Base-by-base conservation (phyloP, 1,284 basidiomycete species). In the Cystobasidium slooffiae region DNA sequence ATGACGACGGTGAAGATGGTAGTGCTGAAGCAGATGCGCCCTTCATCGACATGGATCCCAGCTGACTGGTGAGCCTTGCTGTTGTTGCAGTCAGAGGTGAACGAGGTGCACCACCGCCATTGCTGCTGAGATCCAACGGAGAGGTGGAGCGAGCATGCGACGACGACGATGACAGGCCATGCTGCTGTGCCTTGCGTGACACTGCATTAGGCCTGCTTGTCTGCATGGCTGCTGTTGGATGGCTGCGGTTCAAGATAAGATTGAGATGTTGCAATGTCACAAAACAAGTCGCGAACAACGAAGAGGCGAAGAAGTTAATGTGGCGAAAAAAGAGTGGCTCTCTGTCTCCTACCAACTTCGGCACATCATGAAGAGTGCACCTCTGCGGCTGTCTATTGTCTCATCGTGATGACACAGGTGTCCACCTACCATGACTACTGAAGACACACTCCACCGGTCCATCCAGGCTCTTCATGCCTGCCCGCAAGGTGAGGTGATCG, bases 171-270 rank as follows among this genome's bases (percentile, higher is more conserved):
- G 39, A 37, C 53, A 56, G 12, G 24, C 12, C 22, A 22, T 31
- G 53, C 24, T 31, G 31, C 24, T 56, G 53, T 24, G 16, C 3
- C 43, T 61, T 61, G n/a, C 59, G 31, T 1, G 64, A 39, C 46
- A 10, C 39, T 43, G 64, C 64, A 66, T 66, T 66, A 7, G 64
- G 64, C 31, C 64, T 66, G 64, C 64, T 66, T 10, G 64, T 66
- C 44, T 51, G 49, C 64, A 66, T 66, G 18, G n/a, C 44, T 24
- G 47, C 16, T 1, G 4, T 43, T 22, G 46, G 46, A 20, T 20
- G 44, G 10, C 14, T 22, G 64, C n/a, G 20, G 39, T 37, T 5
- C 22, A 31, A 31, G 31, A 31, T 31, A 31, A 31, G 31, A 49
- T 53, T 7, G 24, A 53, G n/a, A 16, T 3, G 9, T 39, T 9